A percentile compares a stretch with the other conserved stretches of the same genome.
Evolutionary conservation across 164 flowering plant species (phyloP).

Genomic region (Chimonanthus salicifolius): DNA sequence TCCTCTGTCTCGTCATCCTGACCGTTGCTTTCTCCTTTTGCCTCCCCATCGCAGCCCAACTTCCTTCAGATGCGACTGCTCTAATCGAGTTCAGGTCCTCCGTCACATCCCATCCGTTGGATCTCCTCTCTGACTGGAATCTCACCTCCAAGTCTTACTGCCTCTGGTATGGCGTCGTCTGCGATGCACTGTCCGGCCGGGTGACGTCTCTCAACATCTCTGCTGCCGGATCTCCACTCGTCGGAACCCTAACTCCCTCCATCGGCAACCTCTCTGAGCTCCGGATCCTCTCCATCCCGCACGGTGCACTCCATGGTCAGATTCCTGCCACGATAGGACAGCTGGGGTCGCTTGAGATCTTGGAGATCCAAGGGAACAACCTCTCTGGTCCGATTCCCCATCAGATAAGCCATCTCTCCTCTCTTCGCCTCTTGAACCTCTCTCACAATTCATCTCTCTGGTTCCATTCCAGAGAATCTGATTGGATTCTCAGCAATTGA

Average conservation of each 20-base stretch:
- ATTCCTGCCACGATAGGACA: constrained; percentile 46
- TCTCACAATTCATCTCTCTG: constrained; percentile 47
- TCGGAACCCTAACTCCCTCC: constrained; percentile 33
- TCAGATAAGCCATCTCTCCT: constrained; percentile 31
- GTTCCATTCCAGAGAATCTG: constrained; percentile 38
- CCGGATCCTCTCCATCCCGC: constrained; percentile 32
- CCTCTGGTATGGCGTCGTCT: constrained; percentile 48
- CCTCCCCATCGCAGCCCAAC: not conserved
- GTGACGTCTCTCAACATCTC: constrained; percentile 32
- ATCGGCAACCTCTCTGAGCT: constrained; percentile 42
- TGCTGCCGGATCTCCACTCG: constrained; percentile 7
- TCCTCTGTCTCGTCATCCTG: constrained; percentile 6
- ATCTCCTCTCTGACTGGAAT: constrained; percentile 40
- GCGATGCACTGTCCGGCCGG: constrained; percentile 32
- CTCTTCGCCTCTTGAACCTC: constrained; percentile 48
- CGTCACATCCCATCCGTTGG: constrained; percentile 27
- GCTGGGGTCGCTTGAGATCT: constrained; percentile 29
- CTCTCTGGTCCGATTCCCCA: constrained; percentile 51
- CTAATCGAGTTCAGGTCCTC: constrained; percentile 42
- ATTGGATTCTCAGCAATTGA: constrained; percentile 31
- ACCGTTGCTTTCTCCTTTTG: constrained; percentile 10
- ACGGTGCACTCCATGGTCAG: constrained; percentile 42
- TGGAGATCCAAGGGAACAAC: constrained; percentile 59
- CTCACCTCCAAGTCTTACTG: constrained; percentile 28
- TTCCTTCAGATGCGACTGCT: constrained; percentile 25